Conservation (phyloP, 345 rosid genomes). For the Durio zibethinus region DNA sequence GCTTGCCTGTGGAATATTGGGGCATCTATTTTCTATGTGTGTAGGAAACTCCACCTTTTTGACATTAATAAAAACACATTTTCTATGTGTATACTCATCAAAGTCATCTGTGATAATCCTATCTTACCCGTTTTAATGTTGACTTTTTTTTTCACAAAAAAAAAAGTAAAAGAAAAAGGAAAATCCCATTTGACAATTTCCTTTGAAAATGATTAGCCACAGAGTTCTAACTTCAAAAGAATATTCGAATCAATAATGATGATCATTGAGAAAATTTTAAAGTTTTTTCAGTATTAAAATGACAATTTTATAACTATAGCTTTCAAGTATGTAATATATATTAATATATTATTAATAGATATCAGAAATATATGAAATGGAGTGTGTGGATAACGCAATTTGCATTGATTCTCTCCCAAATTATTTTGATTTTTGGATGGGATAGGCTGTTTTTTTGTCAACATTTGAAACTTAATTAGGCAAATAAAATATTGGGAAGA, state of each 20-base stretch:
- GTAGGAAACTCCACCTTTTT: neutral
- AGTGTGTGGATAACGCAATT: neutral
- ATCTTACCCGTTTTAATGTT: neutral
- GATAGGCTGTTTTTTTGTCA: neutral
- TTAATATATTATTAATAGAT: neutral
- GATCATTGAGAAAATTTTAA: neutral
- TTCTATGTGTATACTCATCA: too few species aligned
- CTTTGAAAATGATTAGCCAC: neutral
- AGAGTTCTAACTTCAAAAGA: neutral
- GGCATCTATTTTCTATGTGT: neutral
- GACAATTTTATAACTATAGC: neutral
- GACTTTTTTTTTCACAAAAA: neutral
- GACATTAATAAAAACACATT: neutral
- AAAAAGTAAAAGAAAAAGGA: neutral
- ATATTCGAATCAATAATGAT: neutral
- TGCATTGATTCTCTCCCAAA: neutral
- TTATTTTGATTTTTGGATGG: neutral
- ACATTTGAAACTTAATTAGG: neutral
- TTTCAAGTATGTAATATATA: neutral
- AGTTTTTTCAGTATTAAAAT: neutral
- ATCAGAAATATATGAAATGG: neutral
- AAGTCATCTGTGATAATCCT: neutral
- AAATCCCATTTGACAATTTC: neutral
- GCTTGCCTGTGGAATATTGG: neutral
- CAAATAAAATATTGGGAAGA: neutral